Base-by-base conservation (phyloP, 1,139 yeast species). In the Suhomyces bokatorum region DNA sequence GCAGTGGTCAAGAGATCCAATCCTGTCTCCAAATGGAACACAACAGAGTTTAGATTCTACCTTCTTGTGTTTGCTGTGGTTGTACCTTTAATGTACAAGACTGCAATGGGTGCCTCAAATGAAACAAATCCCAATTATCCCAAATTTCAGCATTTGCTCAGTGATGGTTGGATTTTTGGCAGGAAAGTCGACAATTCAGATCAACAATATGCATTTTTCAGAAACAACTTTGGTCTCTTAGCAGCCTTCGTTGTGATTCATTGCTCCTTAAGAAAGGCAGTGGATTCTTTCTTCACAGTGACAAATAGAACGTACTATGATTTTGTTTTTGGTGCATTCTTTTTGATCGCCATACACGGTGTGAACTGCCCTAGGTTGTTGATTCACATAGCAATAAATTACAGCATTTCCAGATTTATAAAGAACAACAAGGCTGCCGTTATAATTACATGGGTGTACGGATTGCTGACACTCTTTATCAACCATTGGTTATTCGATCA, bases 131-230 rank as follows among this genome's bases (percentile, higher is more conserved):
- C 85, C n/a, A 90, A 90, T 59, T 93, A 85, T 59, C 76, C 78
- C 15, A 69, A 72, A 41, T 90, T 78, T 58, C 76, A 77, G 50
- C 77, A 81, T 43, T 67, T 83, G 37, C 70, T 93, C 46, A 75
- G 83, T 36, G 67, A 77, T 9, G 86, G 91, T 2, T 88, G 96
- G 96, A 64, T 87, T 52, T 81, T 83, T 53, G 90, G 91, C 2
- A 66, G 95, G 28, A 85, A 80, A 69, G 95, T 80, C 54, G 97
- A 95, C 62, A 91, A 91, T 61, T 85, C 96, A 4, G 99, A 95
- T 61, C 73, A 74, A 32, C 99, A 95, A 63, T 95, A 93, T 59
- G 70, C 89, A 27, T 88, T 90, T 57, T 90, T 95, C 62, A 77
- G 99, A 55, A 85, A 86, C 58, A 90, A 89, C 60, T 74, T 91